Evolutionary conservation across 176 grass and related monocot genomes (phyloP), one percentile per base, ranked within the genome.

Genomic region (Triticum urartu): DNA sequence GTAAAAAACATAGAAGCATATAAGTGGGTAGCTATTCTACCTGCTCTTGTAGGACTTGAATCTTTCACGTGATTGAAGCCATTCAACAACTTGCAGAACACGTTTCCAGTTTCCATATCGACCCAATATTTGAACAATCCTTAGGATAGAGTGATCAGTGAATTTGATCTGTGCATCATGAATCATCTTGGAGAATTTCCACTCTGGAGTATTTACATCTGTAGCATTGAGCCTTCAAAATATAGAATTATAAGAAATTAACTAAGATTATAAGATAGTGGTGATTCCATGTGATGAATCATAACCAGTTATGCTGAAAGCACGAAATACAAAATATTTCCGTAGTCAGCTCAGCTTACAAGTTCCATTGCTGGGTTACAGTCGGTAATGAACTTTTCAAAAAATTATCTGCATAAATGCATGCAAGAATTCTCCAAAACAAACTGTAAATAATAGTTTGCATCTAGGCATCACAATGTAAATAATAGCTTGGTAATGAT

Each of bases 71-170:
- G 96, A 92, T 68, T 95, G 84, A 86, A 98, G 90, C 93, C 96
- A 98, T 89, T 98, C 90, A 86, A 95, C 90, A 88, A 98, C 88
- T 88, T 98, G 96, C 79, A 98, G 77, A 77, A 92, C 91, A 78
- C 86, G 52, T 88, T 87, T 95, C 96, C 96, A 98, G 83, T 98
- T 98, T 62, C 93, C 91, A 84, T 88, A 90, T 88, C 77, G 81
- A 68, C 96, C 96, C 64, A 98, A 89, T 54, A 94, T 79, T 72
- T 98, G 96, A 81, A 98, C 92, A 35, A 94, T 72, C 75, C 93
- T 91, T 81, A 98, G 82, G 43, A 98, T 88, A 21, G 93, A 94
- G 66, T 98, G 92, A 84, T 98, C 96, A 13, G 93, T 92, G 85
- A 98, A 98, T 81, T 92, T 92, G 68, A 98, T 95, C 79, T 92